Base-by-base conservation (phyloP, 2,329 filamentous ascomycete species). In the Colletotrichum sidae region DNA sequence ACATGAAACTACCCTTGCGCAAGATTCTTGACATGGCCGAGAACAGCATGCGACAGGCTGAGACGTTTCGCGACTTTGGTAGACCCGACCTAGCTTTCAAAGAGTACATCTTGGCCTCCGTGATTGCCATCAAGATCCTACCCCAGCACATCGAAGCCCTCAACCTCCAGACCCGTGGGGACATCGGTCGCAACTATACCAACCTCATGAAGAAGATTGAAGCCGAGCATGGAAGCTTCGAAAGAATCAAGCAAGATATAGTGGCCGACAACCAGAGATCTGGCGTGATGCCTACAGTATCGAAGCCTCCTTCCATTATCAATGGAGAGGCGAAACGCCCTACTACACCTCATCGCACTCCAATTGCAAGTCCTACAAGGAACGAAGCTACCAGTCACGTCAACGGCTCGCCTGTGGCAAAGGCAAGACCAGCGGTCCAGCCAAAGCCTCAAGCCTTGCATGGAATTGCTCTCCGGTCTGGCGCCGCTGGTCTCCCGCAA, bases 81-180 rank as follows among this genome's bases (percentile, higher is more conserved):
- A 83, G 88, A 41, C 87, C 89, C 5, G 93, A 96, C 73, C 77
- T 88, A 42, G 94, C 94, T 3, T 90, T 97, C 60, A 87, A 91
- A 69, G 92, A 97, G 67, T 98, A 95, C 73, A 85, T 98, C 63
- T 88, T 90, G 68, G 92, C 94, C 10, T 94, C 87, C 65, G 89
- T 94, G 62, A 91, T 97, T 60, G 86, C 92, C 12, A 84, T 94
- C 55, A 89, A 95, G 60, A 81, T 90, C 46, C 90, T 98, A 34
- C 92, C 92, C 2, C 84, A 84, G 41, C 93, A 97, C 75, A 88
- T 86, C 61, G 92, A 95, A 67, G 96, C 89, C 75, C 86, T 88
- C 35, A 83, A 85, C 55, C 80, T 94, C 63, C 86, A 88, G 70
- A 78, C 78, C 42, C 79, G 81, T 34, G 78, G 80, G 44, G 81